phyloP scores from a whole-genome alignment of 1,284 basidiomycete genomes.

The Ceratobasidium sp. region DNA sequence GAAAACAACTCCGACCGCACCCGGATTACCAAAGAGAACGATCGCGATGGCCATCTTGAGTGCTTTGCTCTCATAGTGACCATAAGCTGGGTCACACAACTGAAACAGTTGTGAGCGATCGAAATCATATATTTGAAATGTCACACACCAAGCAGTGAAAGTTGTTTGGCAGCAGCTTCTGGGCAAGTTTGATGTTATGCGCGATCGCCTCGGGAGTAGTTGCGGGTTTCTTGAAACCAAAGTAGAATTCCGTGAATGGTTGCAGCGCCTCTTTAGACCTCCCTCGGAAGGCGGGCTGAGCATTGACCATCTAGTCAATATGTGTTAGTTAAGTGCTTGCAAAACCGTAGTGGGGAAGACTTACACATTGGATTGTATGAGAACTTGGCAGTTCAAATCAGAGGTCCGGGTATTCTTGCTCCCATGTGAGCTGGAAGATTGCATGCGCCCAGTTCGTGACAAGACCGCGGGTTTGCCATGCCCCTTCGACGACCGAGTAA shows the following conservation, averaged over 20 bases:
- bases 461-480: neutral
- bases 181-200: neutral
- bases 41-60: no score
- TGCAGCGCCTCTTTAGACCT: neutral
- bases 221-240: no score
- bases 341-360: no score
- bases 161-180: neutral
- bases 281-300: neutral
- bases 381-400: no score
- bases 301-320: no score
- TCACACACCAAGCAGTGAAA: slow-evolving; percentile 3
- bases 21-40: no score
- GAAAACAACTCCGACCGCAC: neutral
- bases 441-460: neutral
- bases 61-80: neutral
- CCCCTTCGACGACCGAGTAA: neutral
- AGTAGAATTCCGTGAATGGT: neutral
- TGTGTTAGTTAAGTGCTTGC: no score
- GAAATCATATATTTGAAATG: no score
- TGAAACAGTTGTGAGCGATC: neutral
- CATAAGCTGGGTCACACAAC: neutral
- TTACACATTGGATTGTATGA: no score
- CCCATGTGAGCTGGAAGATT: neutral
- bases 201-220: neutral
- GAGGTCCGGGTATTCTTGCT: no score